Evolutionary conservation across 2,329 filamentous ascomycete genomes (phyloP).

Genomic region (Sporothrix inflata): DNA sequence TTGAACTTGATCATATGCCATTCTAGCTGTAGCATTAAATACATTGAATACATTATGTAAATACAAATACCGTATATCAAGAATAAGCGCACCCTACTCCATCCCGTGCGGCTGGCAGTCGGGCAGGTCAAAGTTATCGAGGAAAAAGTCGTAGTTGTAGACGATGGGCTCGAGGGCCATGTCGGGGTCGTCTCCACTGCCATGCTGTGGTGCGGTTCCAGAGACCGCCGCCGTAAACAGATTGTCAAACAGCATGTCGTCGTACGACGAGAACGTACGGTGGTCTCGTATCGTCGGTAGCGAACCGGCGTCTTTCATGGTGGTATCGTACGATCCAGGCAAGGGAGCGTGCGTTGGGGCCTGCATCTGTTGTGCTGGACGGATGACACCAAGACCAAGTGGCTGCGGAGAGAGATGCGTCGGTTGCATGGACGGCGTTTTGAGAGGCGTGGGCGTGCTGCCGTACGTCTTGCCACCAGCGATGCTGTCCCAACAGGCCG

Average conservation of each 20-base stretch:
- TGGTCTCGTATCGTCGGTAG: background rate
- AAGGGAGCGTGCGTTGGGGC: background rate
- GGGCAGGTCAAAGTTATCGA: slow-evolving; percentile 14
- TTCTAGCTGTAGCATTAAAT: no score
- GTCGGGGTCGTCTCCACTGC: background rate
- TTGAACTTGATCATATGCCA: background rate
- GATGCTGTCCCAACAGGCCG: background rate
- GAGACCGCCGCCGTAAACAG: background rate
- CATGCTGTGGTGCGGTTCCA: background rate
- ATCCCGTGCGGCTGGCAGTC: slow-evolving; percentile 9
- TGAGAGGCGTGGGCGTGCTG: background rate
- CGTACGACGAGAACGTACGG: background rate
- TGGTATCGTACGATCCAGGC: background rate
- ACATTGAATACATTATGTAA: no score
- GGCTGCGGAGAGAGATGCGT: background rate
- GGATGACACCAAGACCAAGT: background rate
- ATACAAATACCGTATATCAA: no score
- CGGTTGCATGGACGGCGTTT: background rate
- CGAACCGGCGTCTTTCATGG: background rate
- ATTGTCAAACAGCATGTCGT: slow-evolving; percentile 18
- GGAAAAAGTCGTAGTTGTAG: slow-evolving; percentile 17
- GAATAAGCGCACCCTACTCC: no score
- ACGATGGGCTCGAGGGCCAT: background rate
- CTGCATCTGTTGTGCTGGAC: background rate
- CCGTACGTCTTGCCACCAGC: background rate